Evolutionary conservation across 208 protist species (phyloP), one percentile per base, ranked within the genome.

Genomic region (Leishmania major): DNA sequence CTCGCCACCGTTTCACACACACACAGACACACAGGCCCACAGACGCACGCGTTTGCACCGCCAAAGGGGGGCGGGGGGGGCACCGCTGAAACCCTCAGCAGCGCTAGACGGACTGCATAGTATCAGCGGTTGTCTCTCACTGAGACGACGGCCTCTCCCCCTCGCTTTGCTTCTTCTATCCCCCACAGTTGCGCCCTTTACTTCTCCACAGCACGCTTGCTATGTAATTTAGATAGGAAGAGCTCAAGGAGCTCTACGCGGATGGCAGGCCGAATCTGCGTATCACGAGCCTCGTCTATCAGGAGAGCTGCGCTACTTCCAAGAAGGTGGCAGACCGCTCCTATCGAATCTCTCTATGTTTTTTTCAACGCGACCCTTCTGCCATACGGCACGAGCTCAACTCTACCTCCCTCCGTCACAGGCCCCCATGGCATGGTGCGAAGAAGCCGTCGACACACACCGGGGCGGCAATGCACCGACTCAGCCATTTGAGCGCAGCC

Each of bases 191-290:
- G 5, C 35, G 22, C n/a, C 19, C 75, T 47, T 43, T 55, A 15
- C 45, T 1, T 43, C 55, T 22, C 51, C 60, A 8, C 47, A 31
- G 51, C 47, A 45, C 55, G 7, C 10, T 22, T 11, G 47, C 8
- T 28, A 89, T 90, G 89, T 79, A 88, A 45, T 90, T 90, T 40
- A 87, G 75, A 22, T 60, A 81, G 1, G 85, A 89, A 70, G 87
- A 87, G 0, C 84, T 90, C 25, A 87, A 89, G 64, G 87, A 89
- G 77, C 79, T 92, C 45, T 89, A 86, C 60, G 51, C 59, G 17
- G 85, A 90, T 73, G 89, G 89, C 10, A 85, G 89, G 69, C 55
- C 89, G n/a, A 84, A 90, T 70, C 85, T 83, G 2, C 60, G 75
- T 3, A 69, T 79, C 8, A 84, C 74, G 31, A 87, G 84, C 45